A percentile compares a stretch with the other conserved stretches of the same genome.
Conservation (phyloP, 805 yeast genomes). For the Alloascoidea africana region DNA sequence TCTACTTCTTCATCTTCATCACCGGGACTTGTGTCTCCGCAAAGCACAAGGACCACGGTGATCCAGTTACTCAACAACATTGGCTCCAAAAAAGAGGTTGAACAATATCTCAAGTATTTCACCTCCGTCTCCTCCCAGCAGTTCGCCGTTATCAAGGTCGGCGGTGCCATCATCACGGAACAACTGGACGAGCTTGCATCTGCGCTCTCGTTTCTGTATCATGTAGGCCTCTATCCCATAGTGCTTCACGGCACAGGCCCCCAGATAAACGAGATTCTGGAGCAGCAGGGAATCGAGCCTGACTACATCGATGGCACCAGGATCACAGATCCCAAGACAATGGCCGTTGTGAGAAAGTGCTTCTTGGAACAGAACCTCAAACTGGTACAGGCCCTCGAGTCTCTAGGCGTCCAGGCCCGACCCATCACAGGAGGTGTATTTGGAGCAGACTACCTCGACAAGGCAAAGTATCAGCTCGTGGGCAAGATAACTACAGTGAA, state of each 20-base stretch:
- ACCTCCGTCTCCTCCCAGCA: conserved; percentile 94
- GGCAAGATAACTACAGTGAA: conserved; percentile 81
- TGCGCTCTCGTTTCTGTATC: conserved; percentile 89
- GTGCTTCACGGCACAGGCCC: conserved; percentile 99
- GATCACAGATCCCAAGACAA: conserved; percentile 85
- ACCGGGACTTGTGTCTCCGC: conserved; percentile 24
- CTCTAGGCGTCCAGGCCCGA: conserved; percentile 94
- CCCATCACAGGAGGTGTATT: conserved; percentile 98
- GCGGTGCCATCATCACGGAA: conserved; percentile 97
- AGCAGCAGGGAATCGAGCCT: conserved; percentile 90
- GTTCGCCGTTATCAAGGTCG: conserved; percentile 96
- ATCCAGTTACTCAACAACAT: conserved; percentile 90
- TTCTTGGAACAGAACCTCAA: conserved; percentile 91
- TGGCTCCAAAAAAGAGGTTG: conserved; percentile 96
- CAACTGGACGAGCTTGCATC: conserved; percentile 88
- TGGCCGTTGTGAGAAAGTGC: conserved; percentile 92
- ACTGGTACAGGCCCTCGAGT: conserved; percentile 89
- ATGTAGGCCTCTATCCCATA: conserved; percentile 93
- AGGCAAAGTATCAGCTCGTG: conserved; percentile 82
- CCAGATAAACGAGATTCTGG: conserved; percentile 88
- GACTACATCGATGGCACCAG: conserved; percentile 93
- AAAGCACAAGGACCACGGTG: conserved; percentile 75
- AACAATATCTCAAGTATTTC: conserved; percentile 91
- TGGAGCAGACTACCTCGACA: conserved; percentile 81
- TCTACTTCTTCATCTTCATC: no score